Conservation (phyloP, 2,329 filamentous ascomycete species). For the Ambrosiella xylebori region DNA sequence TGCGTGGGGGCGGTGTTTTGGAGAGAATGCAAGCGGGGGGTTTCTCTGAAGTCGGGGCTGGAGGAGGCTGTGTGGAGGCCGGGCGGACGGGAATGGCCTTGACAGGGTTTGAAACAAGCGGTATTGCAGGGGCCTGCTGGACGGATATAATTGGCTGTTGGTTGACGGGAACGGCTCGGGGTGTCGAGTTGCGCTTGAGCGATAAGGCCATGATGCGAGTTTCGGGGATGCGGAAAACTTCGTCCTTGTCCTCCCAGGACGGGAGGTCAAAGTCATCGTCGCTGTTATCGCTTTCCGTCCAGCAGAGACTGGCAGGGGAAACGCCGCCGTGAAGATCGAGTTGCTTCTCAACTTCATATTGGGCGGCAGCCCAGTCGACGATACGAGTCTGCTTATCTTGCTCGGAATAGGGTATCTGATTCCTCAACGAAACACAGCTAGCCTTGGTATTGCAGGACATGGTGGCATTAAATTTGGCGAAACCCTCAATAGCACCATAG, state of each 20-base stretch:
- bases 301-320: background rate
- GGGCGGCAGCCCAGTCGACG: background rate
- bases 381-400: background rate
- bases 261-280: constrained; percentile 9
- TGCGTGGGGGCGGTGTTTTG: constrained; percentile 6
- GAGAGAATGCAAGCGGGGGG: constrained; percentile 9
- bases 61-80: constrained; percentile 2
- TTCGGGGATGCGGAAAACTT: constrained; percentile 8
- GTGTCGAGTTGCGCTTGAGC: constrained; percentile 10
- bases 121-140: background rate
- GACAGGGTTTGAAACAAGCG: background rate
- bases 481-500: constrained; percentile 29
- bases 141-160: background rate
- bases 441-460: background rate
- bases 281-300: constrained; percentile 3
- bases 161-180: background rate
- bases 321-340: background rate
- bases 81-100: constrained; percentile 1
- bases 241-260: constrained; percentile 15
- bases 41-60: constrained; percentile 9
- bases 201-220: background rate
- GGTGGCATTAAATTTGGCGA: constrained; percentile 13
- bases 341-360: background rate
- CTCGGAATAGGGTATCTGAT: background rate
- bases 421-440: background rate